phyloP scores from a whole-genome alignment of 768 basidiomycete species.

The Tylopilus sp. region DNA sequence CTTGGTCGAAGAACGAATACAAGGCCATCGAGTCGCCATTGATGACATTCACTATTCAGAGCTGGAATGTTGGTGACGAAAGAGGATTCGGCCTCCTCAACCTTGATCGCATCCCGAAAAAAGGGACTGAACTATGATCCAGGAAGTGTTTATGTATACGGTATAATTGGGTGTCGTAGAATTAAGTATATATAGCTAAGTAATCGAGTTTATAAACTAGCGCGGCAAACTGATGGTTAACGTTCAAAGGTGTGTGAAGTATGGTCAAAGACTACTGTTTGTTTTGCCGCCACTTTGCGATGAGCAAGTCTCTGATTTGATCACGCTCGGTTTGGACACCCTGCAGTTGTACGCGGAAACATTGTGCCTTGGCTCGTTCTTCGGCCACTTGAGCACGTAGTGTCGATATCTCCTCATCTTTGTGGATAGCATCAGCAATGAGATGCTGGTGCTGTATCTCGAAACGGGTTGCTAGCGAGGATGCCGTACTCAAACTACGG shows the following conservation, averaged over 20 bases:
- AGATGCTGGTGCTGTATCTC: slow-evolving; percentile 10
- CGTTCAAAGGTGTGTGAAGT: not conserved
- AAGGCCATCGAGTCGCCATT: slow-evolving; percentile 22
- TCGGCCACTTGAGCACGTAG: slow-evolving; percentile 7
- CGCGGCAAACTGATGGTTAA: not conserved
- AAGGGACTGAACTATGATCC: not conserved
- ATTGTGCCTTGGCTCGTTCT: slow-evolving; percentile 4
- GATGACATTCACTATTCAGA: slow-evolving; percentile 29
- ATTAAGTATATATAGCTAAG: not conserved
- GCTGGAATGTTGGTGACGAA: slow-evolving; percentile 23
- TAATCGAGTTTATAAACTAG: not conserved
- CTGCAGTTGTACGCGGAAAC: slow-evolving; percentile 3
- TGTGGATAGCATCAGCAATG: slow-evolving; percentile 2
- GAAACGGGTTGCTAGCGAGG: slow-evolving; percentile 6
- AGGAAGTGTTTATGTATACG: not conserved
- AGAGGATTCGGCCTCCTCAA: slow-evolving; percentile 24
- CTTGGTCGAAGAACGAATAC: slow-evolving; percentile 21
- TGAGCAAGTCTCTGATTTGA: slow-evolving; percentile 7
- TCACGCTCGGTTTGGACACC: slow-evolving; percentile 3
- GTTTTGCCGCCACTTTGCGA: slow-evolving; percentile 4
- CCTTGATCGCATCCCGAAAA: slow-evolving; percentile 17
- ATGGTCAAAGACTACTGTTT: not conserved
- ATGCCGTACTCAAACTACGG: not conserved
- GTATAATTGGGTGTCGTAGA: too few relatives aligned
- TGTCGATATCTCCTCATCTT: slow-evolving; percentile 1